These are phyloP conservation scores for Yarrowia sp. DNA, from an alignment of 805 yeast species.

Conservation along the genomic window DNA sequence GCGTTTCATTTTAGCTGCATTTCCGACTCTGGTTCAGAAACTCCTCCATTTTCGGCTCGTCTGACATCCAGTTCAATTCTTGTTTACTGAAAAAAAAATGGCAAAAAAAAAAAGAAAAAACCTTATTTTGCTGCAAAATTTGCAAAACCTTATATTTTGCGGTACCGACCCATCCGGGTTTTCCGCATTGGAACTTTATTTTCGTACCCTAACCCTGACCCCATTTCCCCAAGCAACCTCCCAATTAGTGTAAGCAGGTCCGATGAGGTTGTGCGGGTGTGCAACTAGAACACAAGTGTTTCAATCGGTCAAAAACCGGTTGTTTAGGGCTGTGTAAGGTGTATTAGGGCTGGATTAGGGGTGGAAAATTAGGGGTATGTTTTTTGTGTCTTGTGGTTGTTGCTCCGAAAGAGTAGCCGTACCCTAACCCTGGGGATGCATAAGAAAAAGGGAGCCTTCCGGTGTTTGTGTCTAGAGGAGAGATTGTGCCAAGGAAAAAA, in stretches of 20 bases:
- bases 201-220: neutral
- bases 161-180: conserved; percentile 17
- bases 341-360: too few relatives aligned
- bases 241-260: conserved; percentile 4
- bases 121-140: neutral
- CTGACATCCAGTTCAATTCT: conserved; percentile 23
- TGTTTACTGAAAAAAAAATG: conserved; percentile 9
- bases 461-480: neutral
- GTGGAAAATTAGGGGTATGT: too few relatives aligned
- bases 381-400: too few relatives aligned
- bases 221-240: neutral
- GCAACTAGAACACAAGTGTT: too few relatives aligned
- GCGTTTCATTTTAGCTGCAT: neutral
- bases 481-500: neutral
- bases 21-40: neutral
- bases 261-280: conserved; percentile 2
- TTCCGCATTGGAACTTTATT: neutral
- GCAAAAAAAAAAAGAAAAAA: neutral
- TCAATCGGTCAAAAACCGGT: too few relatives aligned
- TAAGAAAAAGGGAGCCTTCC: neutral
- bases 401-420: conserved; percentile 9
- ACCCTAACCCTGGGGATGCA: conserved; percentile 11
- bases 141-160: neutral
- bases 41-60: neutral
- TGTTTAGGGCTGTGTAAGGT: too few relatives aligned